These are phyloP conservation scores for Strobilomyces confusus DNA, from an alignment of 768 basidiomycete genomes.

Conservation along the genomic window DNA sequence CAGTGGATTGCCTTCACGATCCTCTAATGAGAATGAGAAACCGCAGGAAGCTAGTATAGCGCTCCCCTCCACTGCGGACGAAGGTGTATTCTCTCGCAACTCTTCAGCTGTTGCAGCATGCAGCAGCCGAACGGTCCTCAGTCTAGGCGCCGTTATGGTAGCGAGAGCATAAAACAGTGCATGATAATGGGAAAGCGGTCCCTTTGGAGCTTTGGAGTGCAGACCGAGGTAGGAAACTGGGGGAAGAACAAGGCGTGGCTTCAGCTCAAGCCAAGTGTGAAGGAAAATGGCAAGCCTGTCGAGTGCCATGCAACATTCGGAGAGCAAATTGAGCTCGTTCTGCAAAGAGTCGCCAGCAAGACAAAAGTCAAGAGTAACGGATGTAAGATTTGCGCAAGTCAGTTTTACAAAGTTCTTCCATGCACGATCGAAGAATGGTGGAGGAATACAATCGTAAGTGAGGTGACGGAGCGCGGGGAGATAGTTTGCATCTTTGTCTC, in stretches of 20 bases:
- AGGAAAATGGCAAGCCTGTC: conserved; percentile 26
- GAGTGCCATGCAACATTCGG: conserved; percentile 23
- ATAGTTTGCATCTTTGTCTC: conserved; percentile 24
- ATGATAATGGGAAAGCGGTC: conserved; percentile 12
- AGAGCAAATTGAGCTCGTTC: conserved; percentile 22
- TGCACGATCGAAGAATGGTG: conserved; percentile 25
- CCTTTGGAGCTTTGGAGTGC: conserved; percentile 16
- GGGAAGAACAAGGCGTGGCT: conserved; percentile 18
- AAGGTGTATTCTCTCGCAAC: conserved; percentile 8
- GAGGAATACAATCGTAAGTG: conserved; percentile 31
- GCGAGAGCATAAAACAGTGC: conserved; percentile 22
- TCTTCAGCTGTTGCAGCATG: conserved; percentile 13
- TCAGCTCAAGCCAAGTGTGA: conserved; percentile 24
- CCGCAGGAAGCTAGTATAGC: conserved; percentile 2
- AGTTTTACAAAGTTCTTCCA: conserved; percentile 26
- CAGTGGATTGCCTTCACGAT: conserved; percentile 13
- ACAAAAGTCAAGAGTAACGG: conserved; percentile 26
- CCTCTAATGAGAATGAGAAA: conserved; percentile 26
- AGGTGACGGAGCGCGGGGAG: conserved; percentile 29
- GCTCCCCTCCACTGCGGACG: conserved; percentile 8
- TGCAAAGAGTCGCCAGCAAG: conserved; percentile 23
- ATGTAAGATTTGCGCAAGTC: conserved; percentile 27
- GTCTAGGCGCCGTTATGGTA: conserved; percentile 19
- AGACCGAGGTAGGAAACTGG: conserved; percentile 25
- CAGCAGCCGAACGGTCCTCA: conserved; percentile 20